These are phyloP conservation scores for Rhodotorula glutinis DNA, from an alignment of 1,284 basidiomycete genomes.

Conservation along the genomic window DNA sequence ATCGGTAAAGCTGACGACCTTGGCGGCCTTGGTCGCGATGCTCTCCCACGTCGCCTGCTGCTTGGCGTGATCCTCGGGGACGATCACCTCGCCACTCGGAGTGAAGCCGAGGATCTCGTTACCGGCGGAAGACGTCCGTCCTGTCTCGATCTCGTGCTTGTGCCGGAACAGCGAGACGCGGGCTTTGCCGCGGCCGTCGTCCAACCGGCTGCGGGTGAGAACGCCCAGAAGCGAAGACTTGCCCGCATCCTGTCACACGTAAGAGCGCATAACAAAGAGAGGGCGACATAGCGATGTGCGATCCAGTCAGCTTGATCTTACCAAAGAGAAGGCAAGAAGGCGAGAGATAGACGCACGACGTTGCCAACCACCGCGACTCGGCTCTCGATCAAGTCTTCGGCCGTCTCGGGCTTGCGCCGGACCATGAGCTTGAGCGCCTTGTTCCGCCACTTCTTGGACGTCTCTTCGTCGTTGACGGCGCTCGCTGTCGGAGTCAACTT, in stretches of 20 bases:
- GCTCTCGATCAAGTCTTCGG: conserved; percentile 62
- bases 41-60: conserved; percentile 92
- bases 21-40: conserved; percentile 84
- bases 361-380: conserved; percentile 94
- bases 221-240: conserved; percentile 87
- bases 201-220: conserved; percentile 67
- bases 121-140: conserved; percentile 64
- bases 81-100: conserved; percentile 57
- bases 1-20: conserved; percentile 61
- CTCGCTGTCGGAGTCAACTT: conserved; percentile 15
- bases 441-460: conserved; percentile 37
- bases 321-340: too few species aligned
- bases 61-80: conserved; percentile 46
- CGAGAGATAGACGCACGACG: conserved; percentile 38
- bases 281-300: conserved; percentile 48
- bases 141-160: conserved; percentile 96
- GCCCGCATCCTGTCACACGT: conserved; percentile 57
- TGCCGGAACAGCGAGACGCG: conserved; percentile 91
- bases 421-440: conserved; percentile 41
- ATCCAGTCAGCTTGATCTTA: too few species aligned
- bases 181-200: conserved; percentile 91
- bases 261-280: too few species aligned
- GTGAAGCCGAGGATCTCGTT: conserved; percentile 78
- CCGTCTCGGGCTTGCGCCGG: conserved; percentile 40
- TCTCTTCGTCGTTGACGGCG: conserved; percentile 33